Conservation (phyloP, 176 grass and related monocot genomes). For the Leersia perrieri region DNA sequence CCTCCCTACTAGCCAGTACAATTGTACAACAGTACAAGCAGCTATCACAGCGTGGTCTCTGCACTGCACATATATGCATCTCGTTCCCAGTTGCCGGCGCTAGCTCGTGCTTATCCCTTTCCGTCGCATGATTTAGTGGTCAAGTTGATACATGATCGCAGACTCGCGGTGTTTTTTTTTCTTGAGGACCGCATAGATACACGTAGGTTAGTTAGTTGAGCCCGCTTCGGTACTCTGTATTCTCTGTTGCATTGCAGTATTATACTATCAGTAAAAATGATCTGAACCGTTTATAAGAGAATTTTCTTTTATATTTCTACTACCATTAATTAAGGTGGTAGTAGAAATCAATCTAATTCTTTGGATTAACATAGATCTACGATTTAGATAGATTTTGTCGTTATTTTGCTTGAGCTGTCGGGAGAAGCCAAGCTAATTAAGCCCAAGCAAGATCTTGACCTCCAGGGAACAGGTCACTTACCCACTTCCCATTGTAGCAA, state of each 20-base stretch:
- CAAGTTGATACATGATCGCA: slow-evolving; percentile 17
- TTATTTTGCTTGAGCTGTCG: slow-evolving; percentile 14
- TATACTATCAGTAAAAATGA: too few relatives aligned
- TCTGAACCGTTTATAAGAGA: too few relatives aligned
- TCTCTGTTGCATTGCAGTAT: too few relatives aligned
- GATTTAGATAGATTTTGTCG: too few relatives aligned
- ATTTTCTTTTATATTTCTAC: too few relatives aligned
- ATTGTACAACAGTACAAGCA: neutral
- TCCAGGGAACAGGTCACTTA: neutral
- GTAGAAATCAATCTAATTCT: too few relatives aligned
- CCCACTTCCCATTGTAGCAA: slow-evolving; percentile 5
- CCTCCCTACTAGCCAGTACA: neutral
- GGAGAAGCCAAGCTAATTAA: neutral
- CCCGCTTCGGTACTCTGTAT: too few relatives aligned
- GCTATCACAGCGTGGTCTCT: neutral
- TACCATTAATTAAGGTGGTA: too few relatives aligned
- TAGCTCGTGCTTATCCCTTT: slow-evolving; percentile 4
- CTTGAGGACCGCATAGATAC: neutral
- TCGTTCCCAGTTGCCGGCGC: neutral
- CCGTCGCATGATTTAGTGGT: neutral
- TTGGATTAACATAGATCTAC: too few relatives aligned
- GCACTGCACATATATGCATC: neutral
- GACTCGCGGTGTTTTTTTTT: neutral
- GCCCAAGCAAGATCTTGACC: neutral
- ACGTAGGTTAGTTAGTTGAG: neutral